phyloP scores from a whole-genome alignment of 2,329 filamentous ascomycete species.

The Claviceps digitariae region DNA sequence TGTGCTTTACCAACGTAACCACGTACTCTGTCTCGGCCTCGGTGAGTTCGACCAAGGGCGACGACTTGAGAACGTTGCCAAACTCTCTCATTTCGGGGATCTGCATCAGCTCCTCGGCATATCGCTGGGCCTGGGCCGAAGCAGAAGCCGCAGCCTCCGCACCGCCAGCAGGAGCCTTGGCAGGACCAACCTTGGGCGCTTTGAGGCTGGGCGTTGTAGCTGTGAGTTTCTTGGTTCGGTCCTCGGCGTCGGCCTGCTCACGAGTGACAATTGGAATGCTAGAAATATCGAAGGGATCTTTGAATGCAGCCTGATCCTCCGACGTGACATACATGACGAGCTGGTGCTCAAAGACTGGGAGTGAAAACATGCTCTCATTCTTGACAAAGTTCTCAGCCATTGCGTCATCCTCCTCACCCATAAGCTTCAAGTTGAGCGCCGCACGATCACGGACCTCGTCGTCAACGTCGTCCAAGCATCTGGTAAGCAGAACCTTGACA shows the following conservation, averaged over 20 bases:
- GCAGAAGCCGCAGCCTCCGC: constrained; percentile 66
- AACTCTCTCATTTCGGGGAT: constrained; percentile 89
- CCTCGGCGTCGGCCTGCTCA: constrained; percentile 91
- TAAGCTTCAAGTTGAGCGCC: constrained; percentile 79
- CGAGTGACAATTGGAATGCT: constrained; percentile 86
- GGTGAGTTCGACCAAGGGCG: constrained; percentile 71
- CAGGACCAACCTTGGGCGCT: constrained; percentile 67
- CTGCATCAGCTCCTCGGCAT: constrained; percentile 71
- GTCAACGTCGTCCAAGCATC: constrained; percentile 92
- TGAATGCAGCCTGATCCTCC: constrained; percentile 75
- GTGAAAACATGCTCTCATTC: constrained; percentile 91
- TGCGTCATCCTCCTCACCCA: constrained; percentile 85
- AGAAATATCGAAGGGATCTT: constrained; percentile 75
- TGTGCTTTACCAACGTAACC: constrained; percentile 84
- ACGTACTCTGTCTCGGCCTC: constrained; percentile 98
- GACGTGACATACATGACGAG: constrained; percentile 96
- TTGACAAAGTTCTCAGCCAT: constrained; percentile 80
- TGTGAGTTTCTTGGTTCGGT: constrained; percentile 93
- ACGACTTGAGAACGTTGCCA: constrained; percentile 85
- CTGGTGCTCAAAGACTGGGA: constrained; percentile 92
- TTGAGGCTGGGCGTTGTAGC: constrained; percentile 88
- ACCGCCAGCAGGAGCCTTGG: constrained; percentile 55
- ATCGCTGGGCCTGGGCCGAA: constrained; percentile 72
- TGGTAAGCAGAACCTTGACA: constrained; percentile 78
- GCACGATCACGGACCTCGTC: constrained; percentile 96